phyloP scores from a whole-genome alignment of 352 stramenopile species.

The Globisporangium solare region DNA sequence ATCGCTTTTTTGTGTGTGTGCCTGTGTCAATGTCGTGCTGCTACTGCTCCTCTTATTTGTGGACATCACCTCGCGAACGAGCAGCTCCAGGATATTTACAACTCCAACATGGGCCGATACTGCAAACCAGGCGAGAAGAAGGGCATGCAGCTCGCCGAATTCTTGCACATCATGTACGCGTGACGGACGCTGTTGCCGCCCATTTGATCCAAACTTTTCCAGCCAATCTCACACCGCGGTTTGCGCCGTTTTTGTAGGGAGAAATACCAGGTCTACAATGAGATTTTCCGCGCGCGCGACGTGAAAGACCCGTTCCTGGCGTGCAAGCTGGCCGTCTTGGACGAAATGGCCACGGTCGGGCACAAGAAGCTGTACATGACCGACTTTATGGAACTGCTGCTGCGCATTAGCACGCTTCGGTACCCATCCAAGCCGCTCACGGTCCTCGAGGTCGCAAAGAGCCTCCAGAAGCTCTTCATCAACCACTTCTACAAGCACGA shows the following conservation, averaged over 20 bases:
- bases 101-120: constrained; percentile 66
- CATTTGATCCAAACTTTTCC: background rate
- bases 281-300: constrained; percentile 59
- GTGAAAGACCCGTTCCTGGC: constrained; percentile 65
- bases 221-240: background rate
- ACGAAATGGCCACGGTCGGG: constrained; percentile 66
- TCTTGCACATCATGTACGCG: constrained; percentile 46
- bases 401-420: constrained; percentile 53
- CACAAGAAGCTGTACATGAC: constrained; percentile 75
- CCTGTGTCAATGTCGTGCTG: background rate
- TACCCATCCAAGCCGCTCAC: constrained; percentile 40
- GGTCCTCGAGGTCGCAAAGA: constrained; percentile 38
- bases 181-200: no score
- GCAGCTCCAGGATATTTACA: constrained; percentile 72
- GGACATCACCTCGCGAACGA: background rate
- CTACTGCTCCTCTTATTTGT: constrained; percentile 1
- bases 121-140: constrained; percentile 75
- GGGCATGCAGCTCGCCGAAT: constrained; percentile 70
- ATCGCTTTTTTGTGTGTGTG: constrained; percentile 1
- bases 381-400: constrained; percentile 75
- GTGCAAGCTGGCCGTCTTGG: constrained; percentile 67
- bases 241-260: constrained; percentile 25
- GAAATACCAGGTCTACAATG: constrained; percentile 59
- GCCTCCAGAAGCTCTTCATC: constrained; percentile 53
- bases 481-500: constrained; percentile 72